Evolutionary conservation across 129 eudicot genomes (phyloP).

Genomic region (Apium graveolens): DNA sequence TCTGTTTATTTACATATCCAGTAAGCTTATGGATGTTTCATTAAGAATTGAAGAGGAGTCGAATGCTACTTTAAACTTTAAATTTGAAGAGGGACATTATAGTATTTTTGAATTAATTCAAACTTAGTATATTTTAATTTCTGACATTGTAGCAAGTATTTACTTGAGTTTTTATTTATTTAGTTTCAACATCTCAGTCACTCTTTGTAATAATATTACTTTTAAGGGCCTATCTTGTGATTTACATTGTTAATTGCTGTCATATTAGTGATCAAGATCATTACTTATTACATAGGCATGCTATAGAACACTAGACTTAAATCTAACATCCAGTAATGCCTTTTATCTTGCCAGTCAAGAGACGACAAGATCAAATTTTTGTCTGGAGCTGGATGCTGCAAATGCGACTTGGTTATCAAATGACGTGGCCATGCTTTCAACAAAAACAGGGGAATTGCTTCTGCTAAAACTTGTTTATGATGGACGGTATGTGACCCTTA

Average conservation of each 20-base stretch:
- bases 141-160: background rate
- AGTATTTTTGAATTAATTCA: background rate
- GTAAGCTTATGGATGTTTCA: background rate
- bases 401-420: constrained; percentile 90
- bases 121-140: background rate
- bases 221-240: background rate
- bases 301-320: constrained; percentile 1
- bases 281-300: background rate
- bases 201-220: background rate
- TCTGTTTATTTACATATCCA: background rate
- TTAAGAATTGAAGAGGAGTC: background rate
- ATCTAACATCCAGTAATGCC: constrained; percentile 8
- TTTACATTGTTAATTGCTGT: background rate
- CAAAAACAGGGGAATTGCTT: constrained; percentile 90
- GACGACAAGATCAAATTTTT: constrained; percentile 70
- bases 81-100: background rate
- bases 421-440: constrained; percentile 90
- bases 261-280: background rate
- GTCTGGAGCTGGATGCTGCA: constrained; percentile 95
- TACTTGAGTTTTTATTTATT: background rate
- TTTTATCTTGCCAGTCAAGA: constrained; percentile 58
- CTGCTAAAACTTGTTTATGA: constrained; percentile 76
- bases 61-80: background rate
- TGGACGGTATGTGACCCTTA: constrained; percentile 70
- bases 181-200: background rate